These are phyloP conservation scores for Chytriomyces sp. DNA, from an alignment of 192 early-diverging fungal species.

Conservation along the genomic window DNA sequence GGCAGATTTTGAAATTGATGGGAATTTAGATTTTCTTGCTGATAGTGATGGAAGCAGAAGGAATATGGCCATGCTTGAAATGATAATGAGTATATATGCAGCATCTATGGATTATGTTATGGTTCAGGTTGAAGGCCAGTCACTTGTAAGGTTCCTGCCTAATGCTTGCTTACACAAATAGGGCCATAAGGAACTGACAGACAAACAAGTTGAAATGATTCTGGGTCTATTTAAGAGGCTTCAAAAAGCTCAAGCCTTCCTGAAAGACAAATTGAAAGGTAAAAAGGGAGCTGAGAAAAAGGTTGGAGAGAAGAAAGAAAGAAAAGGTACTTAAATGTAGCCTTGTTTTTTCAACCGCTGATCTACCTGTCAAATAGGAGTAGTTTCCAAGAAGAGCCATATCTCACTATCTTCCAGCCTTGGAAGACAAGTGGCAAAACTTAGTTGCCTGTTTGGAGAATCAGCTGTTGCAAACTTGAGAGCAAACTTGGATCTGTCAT, in stretches of 20 bases:
- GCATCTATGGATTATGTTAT: constrained; percentile 16
- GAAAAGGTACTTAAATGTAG: too few species aligned
- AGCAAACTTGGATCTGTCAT: not conserved
- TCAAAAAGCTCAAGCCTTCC: not conserved
- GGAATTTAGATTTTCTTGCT: constrained; percentile 7
- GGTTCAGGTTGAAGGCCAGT: constrained; percentile 2
- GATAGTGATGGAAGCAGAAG: constrained; percentile 10
- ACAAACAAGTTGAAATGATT: constrained; percentile 8
- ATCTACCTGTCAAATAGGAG: too few species aligned
- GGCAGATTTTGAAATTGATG: constrained; percentile 18
- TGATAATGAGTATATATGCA: constrained; percentile 3
- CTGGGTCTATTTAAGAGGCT: not conserved
- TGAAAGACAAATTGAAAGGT: constrained; percentile 18
- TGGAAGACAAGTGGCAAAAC: not conserved
- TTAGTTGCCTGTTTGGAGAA: not conserved
- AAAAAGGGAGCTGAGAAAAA: constrained; percentile 21
- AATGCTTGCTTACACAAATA: not conserved
- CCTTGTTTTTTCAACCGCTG: too few species aligned
- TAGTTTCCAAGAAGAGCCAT: too few species aligned
- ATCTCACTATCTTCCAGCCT: not conserved
- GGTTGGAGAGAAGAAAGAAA: too few species aligned
- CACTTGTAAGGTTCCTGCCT: not conserved
- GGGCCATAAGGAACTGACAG: not conserved
- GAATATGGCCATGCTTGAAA: not conserved
- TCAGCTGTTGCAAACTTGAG: not conserved